Evolutionary conservation across 371 early-diverging fungal genomes (phyloP), one percentile per base, ranked within the genome.

Genomic region (Zychaea mexicana): DNA sequence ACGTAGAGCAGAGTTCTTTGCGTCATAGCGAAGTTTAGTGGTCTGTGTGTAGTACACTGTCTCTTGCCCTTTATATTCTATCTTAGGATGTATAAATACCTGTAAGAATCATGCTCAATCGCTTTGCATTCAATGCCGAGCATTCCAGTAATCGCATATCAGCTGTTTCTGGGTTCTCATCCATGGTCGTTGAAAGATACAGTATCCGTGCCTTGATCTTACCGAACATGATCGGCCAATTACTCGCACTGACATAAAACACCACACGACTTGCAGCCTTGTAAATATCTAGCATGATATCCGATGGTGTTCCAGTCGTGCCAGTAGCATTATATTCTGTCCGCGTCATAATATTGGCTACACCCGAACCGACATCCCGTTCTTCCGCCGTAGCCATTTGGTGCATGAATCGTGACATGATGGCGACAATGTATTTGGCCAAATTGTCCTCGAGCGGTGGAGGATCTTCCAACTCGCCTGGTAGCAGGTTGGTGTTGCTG

Each of bases 141-240:
- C 89, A 92, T 68, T 94, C 94, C 28, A 95, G 64, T 39, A 91
- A 78, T 46, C 91, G 77, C 70, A 93, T 71, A 65, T 94, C 94
- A 0, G 91, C 87, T 28, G 91, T 81, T 57, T 94, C 93, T 4
- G 88, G 85, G 61, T 83, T 82, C 59, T 90, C 88, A 42, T 88
- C 89, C 45, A 76, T 75, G 9, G 87, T 85, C 15, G 79, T 79
- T 2, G 89, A 81, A 13, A 88, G 72, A 47, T 82, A 81, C 2
- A 77, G 65, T 38, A 89, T 83, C 5, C 85, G 73, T 19, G 77
- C 74, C 60, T 86, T 90, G 45, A 93, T 85, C 56, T 88, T 85
- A 3, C 80, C 68, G 67, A 90, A 92, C 21, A 94, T 85, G 12
- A 88, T 79, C 33, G 71, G 66, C 95, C 95, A 95, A 72, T 94